A percentile compares a stretch with the other conserved stretches of the same genome.
phyloP scores from a whole-genome alignment of 2,329 filamentous ascomycete species.

The Alternaria tenuissima region DNA sequence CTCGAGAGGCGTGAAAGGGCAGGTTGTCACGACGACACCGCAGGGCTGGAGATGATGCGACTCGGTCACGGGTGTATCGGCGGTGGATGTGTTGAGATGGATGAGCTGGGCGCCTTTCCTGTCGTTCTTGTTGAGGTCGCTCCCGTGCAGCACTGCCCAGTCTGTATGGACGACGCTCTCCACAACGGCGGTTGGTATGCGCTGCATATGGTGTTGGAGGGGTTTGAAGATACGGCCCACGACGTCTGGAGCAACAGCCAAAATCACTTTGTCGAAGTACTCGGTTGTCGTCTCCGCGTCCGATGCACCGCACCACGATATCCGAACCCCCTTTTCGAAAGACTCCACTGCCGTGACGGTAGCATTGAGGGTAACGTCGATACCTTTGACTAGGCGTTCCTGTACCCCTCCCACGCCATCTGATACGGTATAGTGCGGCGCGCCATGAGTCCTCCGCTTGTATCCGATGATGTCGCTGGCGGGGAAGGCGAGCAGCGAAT shows the following conservation, averaged over 20 bases:
- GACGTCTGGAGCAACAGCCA: constrained; percentile 65
- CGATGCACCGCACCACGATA: constrained; percentile 47
- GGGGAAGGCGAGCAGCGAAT: constrained; percentile 60
- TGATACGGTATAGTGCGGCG: constrained; percentile 62
- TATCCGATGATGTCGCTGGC: constrained; percentile 63
- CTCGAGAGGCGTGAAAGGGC: constrained; percentile 55
- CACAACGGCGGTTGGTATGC: constrained; percentile 60
- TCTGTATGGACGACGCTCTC: constrained; percentile 60
- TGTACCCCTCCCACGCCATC: constrained; percentile 62
- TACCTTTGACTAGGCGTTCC: constrained; percentile 52
- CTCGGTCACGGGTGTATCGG: constrained; percentile 54
- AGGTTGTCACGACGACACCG: constrained; percentile 63
- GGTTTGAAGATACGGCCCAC: constrained; percentile 60
- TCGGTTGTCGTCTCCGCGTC: constrained; percentile 35
- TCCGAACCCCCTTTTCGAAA: constrained; percentile 32
- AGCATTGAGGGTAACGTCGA: constrained; percentile 55
- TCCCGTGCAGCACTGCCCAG: constrained; percentile 19
- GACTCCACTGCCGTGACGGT: constrained; percentile 51
- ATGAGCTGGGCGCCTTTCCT: constrained; percentile 38
- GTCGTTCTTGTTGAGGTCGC: neutral
- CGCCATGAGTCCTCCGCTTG: constrained; percentile 57
- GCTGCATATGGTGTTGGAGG: constrained; percentile 47
- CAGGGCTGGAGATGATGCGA: constrained; percentile 62
- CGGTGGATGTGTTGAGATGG: constrained; percentile 45
- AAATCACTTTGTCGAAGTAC: constrained; percentile 61